phyloP scores from a whole-genome alignment of 495 filamentous ascomycete genomes.

The Aspergillus panamensis region DNA sequence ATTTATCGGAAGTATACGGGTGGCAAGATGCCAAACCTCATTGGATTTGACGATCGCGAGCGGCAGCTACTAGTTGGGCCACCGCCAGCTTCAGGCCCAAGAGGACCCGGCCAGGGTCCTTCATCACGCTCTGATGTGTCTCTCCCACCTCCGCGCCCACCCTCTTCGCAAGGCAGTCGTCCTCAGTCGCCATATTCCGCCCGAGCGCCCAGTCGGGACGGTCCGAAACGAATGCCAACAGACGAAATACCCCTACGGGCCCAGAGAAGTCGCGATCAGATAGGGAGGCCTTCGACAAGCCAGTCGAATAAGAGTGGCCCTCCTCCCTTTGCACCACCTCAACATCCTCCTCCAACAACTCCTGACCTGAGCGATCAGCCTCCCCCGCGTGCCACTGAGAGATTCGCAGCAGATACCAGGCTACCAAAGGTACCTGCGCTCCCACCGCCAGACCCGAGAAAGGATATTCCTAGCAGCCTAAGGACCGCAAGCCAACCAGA shows the following conservation, averaged over 20 bases:
- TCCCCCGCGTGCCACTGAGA: constrained; percentile 28
- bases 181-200: constrained; percentile 29
- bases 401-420: constrained; percentile 22
- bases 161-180: constrained; percentile 24
- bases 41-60: constrained; percentile 79
- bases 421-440: constrained; percentile 20
- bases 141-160: constrained; percentile 31
- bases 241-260: constrained; percentile 41
- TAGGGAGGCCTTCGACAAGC: constrained; percentile 41
- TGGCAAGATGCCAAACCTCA: constrained; percentile 72
- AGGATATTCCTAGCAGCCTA: constrained; percentile 25
- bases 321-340: constrained; percentile 25
- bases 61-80: constrained; percentile 62
- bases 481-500: constrained; percentile 4
- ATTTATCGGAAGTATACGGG: constrained; percentile 95
- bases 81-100: constrained; percentile 33
- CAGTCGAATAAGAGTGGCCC: constrained; percentile 29
- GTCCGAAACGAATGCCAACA: constrained; percentile 34
- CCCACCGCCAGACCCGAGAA: constrained; percentile 24
- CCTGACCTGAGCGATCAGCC: constrained; percentile 25
- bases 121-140: constrained; percentile 33
- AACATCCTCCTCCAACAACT: constrained; percentile 20
- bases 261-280: constrained; percentile 47
- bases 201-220: constrained; percentile 40
- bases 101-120: constrained; percentile 30